Conservation (phyloP, 2,329 filamentous ascomycete genomes). For the Xylariaceae sp. region DNA sequence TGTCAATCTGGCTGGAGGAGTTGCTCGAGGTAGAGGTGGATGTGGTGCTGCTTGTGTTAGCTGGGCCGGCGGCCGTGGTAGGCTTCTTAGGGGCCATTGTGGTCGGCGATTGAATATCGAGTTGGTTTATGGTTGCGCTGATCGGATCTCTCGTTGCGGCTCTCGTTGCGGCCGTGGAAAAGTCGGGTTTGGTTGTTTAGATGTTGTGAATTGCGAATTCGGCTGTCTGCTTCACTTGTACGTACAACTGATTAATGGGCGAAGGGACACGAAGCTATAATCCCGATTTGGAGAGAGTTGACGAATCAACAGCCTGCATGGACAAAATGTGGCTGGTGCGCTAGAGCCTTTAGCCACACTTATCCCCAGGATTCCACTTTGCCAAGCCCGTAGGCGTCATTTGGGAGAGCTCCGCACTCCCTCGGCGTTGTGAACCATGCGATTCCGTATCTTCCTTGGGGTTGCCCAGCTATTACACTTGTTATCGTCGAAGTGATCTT, state of each 20-base stretch:
- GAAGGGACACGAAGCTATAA: conserved; percentile 48
- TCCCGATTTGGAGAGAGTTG: conserved; percentile 18
- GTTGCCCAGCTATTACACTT: background rate
- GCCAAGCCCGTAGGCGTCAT: conserved; percentile 26
- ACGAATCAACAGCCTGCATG: conserved; percentile 32
- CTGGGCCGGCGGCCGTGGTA: conserved; percentile 40
- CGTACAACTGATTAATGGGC: conserved; percentile 3
- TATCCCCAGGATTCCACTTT: background rate
- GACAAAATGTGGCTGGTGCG: conserved; percentile 11
- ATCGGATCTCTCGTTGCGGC: conserved; percentile 5
- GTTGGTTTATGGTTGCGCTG: conserved; percentile 7
- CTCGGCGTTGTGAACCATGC: conserved; percentile 17
- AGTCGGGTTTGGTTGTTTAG: conserved; percentile 12
- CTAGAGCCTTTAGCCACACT: conserved; percentile 30
- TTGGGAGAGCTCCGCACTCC: conserved; percentile 26
- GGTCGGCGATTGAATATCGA: conserved; percentile 14
- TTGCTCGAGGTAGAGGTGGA: conserved; percentile 37
- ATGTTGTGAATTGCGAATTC: conserved; percentile 12
- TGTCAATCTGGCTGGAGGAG: conserved; percentile 48
- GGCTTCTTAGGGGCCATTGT: conserved; percentile 61
- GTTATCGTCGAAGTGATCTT: conserved; percentile 6
- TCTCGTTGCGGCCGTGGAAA: conserved; percentile 10
- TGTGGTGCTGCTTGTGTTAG: conserved; percentile 28
- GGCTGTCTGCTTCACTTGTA: conserved; percentile 7
- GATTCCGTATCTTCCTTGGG: conserved; percentile 15